These are phyloP conservation scores for Umbilicaria muhlenbergii DNA, from an alignment of 495 filamentous ascomycete species.

Conservation along the genomic window DNA sequence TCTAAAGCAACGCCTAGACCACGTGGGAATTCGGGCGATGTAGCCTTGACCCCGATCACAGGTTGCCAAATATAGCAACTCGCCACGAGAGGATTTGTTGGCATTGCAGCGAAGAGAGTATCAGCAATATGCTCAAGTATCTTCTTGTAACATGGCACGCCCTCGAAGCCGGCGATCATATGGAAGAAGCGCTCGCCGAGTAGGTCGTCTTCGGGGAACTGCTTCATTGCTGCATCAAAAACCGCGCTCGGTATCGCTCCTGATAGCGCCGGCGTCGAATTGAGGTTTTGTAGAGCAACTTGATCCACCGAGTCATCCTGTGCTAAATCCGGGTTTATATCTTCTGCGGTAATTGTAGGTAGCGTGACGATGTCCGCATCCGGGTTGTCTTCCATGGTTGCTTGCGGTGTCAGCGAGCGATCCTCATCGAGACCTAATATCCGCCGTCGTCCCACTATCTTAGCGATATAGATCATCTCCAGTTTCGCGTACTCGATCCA, in stretches of 20 bases:
- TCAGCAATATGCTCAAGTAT: slow-evolving; percentile 67
- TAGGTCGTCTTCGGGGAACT: slow-evolving; percentile 45
- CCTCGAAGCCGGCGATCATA: slow-evolving; percentile 52
- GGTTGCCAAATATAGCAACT: slow-evolving; percentile 59
- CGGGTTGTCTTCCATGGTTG: slow-evolving; percentile 25
- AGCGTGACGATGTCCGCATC: slow-evolving; percentile 43
- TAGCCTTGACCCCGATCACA: slow-evolving; percentile 44
- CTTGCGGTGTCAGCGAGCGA: slow-evolving; percentile 23
- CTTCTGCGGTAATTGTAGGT: slow-evolving; percentile 44
- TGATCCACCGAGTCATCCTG: slow-evolving; percentile 33
- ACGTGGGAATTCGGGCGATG: slow-evolving; percentile 55
- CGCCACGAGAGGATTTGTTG: slow-evolving; percentile 40
- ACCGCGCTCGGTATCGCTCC: slow-evolving; percentile 88
- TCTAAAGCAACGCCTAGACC: slow-evolving; percentile 49
- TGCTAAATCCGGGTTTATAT: slow-evolving; percentile 40
- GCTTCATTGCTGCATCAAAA: slow-evolving; percentile 73
- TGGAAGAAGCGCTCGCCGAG: slow-evolving; percentile 67
- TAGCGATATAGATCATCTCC: slow-evolving; percentile 81
- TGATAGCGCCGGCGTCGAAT: slow-evolving; percentile 64
- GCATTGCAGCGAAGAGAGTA: slow-evolving; percentile 39
- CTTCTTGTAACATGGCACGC: slow-evolving; percentile 43
- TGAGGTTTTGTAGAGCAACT: slow-evolving; percentile 42
- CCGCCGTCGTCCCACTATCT: slow-evolving; percentile 54
- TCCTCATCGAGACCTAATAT: slow-evolving; percentile 52
- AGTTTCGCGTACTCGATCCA: slow-evolving; percentile 86